These are phyloP conservation scores for Musa acuminata DNA, from an alignment of 176 grass and related monocot genomes.

Conservation along the genomic window DNA sequence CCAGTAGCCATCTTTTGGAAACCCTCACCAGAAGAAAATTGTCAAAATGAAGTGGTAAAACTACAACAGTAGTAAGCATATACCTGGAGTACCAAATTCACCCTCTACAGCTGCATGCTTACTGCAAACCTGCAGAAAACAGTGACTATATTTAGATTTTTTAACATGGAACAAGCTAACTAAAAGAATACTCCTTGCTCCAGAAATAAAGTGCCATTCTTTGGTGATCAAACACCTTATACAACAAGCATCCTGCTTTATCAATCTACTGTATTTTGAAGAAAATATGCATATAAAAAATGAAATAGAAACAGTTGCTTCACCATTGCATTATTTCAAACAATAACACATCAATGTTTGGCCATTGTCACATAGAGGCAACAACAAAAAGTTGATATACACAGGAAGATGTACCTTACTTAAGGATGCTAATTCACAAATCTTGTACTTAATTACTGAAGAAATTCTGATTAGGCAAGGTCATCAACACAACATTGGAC, in stretches of 20 bases:
- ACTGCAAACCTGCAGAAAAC: conserved; percentile 57
- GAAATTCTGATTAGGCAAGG: not conserved
- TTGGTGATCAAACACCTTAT: too few species aligned
- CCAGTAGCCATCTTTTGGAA: too few species aligned
- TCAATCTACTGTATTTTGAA: too few species aligned
- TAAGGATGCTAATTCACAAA: not conserved
- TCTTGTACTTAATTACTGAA: too few species aligned
- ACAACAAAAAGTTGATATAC: not conserved
- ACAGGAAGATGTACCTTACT: not conserved
- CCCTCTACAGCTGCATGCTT: conserved; percentile 55
- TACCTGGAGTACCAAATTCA: conserved; percentile 54
- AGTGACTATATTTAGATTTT: not conserved
- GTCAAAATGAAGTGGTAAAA: not conserved
- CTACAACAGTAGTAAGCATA: not conserved
- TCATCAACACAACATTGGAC: too few species aligned
- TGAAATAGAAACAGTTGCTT: not conserved
- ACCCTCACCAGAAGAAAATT: too few species aligned
- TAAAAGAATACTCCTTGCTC: too few species aligned
- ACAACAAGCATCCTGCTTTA: too few species aligned
- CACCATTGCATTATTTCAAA: not conserved
- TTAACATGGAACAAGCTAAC: not conserved
- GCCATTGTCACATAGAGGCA: not conserved
- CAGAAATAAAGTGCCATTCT: too few species aligned
- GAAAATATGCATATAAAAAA: not conserved
- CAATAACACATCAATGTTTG: not conserved